Evolutionary conservation across 306 rosid species (phyloP).

Genomic region (Pyrus pyrifolia): DNA sequence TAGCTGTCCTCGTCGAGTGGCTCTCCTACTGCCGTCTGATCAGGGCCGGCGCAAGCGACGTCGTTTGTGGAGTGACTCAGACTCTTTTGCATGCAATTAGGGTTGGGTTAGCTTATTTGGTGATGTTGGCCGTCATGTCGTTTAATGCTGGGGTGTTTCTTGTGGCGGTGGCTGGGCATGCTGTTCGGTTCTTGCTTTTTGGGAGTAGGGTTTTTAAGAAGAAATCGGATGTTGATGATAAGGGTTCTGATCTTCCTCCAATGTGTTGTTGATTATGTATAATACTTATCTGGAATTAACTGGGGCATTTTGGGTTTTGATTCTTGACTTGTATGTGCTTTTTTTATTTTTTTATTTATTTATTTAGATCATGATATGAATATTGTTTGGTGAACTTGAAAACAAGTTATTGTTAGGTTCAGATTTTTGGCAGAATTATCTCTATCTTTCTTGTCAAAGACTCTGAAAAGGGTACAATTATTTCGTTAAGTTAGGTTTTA

Average conservation of each 20-base stretch:
- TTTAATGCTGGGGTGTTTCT: conserved; percentile 68
- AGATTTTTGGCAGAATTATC: neutral
- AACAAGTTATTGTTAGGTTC: neutral
- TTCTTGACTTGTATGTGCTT: too few species aligned
- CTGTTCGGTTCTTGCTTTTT: conserved; percentile 54
- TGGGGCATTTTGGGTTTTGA: neutral
- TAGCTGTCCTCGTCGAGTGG: conserved; percentile 44
- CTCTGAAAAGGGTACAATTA: neutral
- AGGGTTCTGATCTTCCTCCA: conserved; percentile 49
- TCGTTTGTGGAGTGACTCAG: conserved; percentile 39
- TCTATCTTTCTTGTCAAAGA: neutral
- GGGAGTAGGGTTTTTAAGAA: conserved; percentile 40
- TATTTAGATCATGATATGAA: neutral
- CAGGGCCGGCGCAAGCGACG: conserved; percentile 27
- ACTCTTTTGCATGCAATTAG: conserved; percentile 45
- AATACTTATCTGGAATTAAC: neutral
- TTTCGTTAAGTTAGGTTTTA: neutral
- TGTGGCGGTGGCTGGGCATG: conserved; percentile 62
- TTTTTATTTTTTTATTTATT: neutral
- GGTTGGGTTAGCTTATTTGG: conserved; percentile 56
- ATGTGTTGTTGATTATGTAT: conserved; percentile 32
- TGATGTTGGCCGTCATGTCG: conserved; percentile 86
- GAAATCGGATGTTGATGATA: neutral
- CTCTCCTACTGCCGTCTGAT: conserved; percentile 45
- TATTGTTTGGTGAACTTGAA: neutral